Percentiles rank a stretch among this genome's conserved stretches.
These are phyloP conservation scores for Salvia miltiorrhiza DNA, from an alignment of 257 asterid genomes.

Conservation along the genomic window DNA sequence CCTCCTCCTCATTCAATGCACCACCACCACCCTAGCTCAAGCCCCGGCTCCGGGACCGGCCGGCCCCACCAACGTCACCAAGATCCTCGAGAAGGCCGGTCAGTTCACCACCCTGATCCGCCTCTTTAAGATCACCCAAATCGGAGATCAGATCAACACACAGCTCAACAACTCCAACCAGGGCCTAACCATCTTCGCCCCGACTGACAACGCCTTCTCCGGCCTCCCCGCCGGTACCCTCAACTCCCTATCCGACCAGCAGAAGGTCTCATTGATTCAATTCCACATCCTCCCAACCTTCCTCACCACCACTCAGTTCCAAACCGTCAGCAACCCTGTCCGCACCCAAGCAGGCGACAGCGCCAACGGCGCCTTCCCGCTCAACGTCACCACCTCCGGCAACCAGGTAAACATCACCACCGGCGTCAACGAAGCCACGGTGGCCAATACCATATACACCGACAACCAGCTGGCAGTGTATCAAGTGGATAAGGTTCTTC, in stretches of 20 bases:
- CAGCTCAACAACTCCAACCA: conserved; percentile 83
- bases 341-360: conserved; percentile 84
- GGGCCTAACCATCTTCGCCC: conserved; percentile 77
- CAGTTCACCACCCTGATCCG: conserved; percentile 72
- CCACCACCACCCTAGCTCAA: conserved; percentile 46
- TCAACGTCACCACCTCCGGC: conserved; percentile 72
- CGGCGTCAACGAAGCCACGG: conserved; percentile 68
- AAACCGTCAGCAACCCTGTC: conserved; percentile 79
- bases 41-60: conserved; percentile 58
- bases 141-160: conserved; percentile 64
- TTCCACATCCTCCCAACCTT: conserved; percentile 66
- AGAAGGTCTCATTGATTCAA: conserved; percentile 58
- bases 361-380: conserved; percentile 45
- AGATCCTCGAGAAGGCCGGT: conserved; percentile 89
- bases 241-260: conserved; percentile 66
- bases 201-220: conserved; percentile 72
- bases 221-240: conserved; percentile 62
- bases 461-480: conserved; percentile 78
- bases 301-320: conserved; percentile 64
- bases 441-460: conserved; percentile 56
- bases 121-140: conserved; percentile 55
- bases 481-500: conserved; percentile 78
- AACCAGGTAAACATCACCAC: conserved; percentile 80
- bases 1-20: conserved; percentile 21
- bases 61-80: conserved; percentile 77